Conservation (phyloP, 2,329 filamentous ascomycete species). For the Aspergillus pseudonomiae region DNA sequence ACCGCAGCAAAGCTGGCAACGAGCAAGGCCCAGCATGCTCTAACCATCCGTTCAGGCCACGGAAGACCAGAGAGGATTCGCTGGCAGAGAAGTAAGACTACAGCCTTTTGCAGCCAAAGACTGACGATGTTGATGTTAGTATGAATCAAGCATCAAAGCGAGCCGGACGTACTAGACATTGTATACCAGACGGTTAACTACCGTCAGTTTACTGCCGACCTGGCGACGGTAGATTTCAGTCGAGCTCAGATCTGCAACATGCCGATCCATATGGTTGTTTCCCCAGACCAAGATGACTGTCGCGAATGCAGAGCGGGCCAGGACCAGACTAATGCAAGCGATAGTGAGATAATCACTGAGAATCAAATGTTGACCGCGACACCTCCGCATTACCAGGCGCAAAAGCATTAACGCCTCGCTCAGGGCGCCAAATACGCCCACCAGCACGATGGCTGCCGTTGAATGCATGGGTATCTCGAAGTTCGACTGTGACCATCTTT, state of each 20-base stretch:
- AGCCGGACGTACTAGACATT: constrained; percentile 9
- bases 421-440: constrained; percentile 11
- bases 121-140: background rate
- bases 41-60: constrained; percentile 16
- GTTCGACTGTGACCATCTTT: background rate
- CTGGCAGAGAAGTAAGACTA: constrained; percentile 15
- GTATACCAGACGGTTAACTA: constrained; percentile 9
- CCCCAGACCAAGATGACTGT: constrained; percentile 10
- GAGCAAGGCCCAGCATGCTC: constrained; percentile 11
- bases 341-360: constrained; percentile 18
- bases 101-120: constrained; percentile 17
- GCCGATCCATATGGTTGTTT: constrained; percentile 7
- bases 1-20: constrained; percentile 3
- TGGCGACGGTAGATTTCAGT: constrained; percentile 5
- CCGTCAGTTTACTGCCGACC: constrained; percentile 11
- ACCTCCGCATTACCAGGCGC: constrained; percentile 15
- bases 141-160: background rate
- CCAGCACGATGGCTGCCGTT: constrained; percentile 8
- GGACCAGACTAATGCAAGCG: constrained; percentile 9
- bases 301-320: constrained; percentile 8
- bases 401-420: constrained; percentile 12
- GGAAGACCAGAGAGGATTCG: constrained; percentile 15
- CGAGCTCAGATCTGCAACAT: background rate
- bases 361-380: constrained; percentile 14
- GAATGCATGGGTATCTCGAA: constrained; percentile 5